Percentiles rank a stretch among this genome's conserved stretches.
phyloP scores from a whole-genome alignment of 176 grass and related monocot genomes.

The Phoenix dactylifera region DNA sequence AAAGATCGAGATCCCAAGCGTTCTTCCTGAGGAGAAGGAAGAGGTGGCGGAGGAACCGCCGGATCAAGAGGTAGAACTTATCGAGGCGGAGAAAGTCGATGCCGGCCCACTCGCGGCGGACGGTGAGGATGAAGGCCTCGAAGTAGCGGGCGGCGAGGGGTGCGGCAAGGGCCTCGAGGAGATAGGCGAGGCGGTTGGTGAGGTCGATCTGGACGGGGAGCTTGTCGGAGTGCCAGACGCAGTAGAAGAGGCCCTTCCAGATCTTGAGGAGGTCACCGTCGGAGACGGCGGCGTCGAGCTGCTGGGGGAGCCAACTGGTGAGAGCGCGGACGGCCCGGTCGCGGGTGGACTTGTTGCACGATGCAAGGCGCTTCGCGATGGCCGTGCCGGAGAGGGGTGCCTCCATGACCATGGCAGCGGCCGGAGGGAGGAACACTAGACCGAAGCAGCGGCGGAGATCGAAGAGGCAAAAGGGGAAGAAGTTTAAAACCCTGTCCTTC shows the following conservation, averaged over 20 bases:
- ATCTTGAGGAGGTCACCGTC: slow-evolving; percentile 57
- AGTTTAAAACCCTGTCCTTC: neutral
- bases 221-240: slow-evolving; percentile 96
- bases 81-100: slow-evolving; percentile 90
- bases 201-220: slow-evolving; percentile 54
- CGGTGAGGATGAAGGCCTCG: slow-evolving; percentile 53
- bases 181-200: slow-evolving; percentile 52
- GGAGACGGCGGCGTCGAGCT: slow-evolving; percentile 26
- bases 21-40: slow-evolving; percentile 48
- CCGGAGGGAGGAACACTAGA: neutral
- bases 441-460: too few species aligned
- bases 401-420: neutral
- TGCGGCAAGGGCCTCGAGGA: slow-evolving; percentile 29
- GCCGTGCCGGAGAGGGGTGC: slow-evolving; percentile 25
- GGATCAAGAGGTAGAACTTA: slow-evolving; percentile 93
- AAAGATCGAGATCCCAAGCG: slow-evolving; percentile 34
- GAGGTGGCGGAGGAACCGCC: slow-evolving; percentile 56
- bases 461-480: too few species aligned
- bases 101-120: slow-evolving; percentile 73
- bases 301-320: slow-evolving; percentile 29
- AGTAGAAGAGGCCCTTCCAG: slow-evolving; percentile 99
- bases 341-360: slow-evolving; percentile 33
- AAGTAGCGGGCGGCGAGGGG: slow-evolving; percentile 46
- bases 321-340: slow-evolving; percentile 52
- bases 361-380: slow-evolving; percentile 69